These are phyloP conservation scores for Knoxia roxburghii DNA, from an alignment of 257 asterid species.

Conservation along the genomic window DNA sequence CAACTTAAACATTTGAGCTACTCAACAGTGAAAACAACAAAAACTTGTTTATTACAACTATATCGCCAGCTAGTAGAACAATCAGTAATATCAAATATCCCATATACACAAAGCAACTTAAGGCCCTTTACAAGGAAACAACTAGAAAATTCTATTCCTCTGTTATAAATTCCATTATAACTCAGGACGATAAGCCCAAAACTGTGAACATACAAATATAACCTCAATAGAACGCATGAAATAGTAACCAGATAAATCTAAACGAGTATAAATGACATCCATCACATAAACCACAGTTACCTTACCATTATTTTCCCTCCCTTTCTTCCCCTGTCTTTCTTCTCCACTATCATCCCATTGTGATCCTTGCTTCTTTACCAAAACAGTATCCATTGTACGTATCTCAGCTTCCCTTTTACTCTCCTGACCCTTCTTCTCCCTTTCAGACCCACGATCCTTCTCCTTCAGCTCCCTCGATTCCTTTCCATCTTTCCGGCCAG, in stretches of 20 bases:
- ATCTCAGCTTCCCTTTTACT: slow-evolving; percentile 47
- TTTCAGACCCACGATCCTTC: slow-evolving; percentile 66
- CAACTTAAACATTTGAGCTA: background rate
- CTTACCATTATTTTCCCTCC: slow-evolving; percentile 79
- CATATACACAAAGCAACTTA: background rate
- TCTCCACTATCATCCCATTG: slow-evolving; percentile 45
- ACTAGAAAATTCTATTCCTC: background rate
- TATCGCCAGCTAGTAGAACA: background rate
- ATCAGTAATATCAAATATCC: too few relatives aligned
- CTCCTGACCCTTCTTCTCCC: slow-evolving; percentile 65
- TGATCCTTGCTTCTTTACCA: slow-evolving; percentile 49
- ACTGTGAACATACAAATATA: background rate
- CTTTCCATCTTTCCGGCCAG: slow-evolving; percentile 62
- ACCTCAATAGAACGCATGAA: background rate
- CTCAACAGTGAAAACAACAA: background rate
- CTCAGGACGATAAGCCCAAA: background rate
- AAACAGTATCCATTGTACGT: slow-evolving; percentile 34
- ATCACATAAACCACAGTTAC: slow-evolving; percentile 37
- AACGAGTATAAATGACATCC: slow-evolving; percentile 7
- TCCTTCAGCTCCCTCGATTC: slow-evolving; percentile 66
- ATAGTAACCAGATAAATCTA: background rate
- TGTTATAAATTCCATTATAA: background rate
- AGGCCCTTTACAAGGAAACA: background rate
- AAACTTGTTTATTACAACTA: background rate
- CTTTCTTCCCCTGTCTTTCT: slow-evolving; percentile 61